Conservation (phyloP, 2,329 filamentous ascomycete species). For the Phaeosphaeriaceae sp. region DNA sequence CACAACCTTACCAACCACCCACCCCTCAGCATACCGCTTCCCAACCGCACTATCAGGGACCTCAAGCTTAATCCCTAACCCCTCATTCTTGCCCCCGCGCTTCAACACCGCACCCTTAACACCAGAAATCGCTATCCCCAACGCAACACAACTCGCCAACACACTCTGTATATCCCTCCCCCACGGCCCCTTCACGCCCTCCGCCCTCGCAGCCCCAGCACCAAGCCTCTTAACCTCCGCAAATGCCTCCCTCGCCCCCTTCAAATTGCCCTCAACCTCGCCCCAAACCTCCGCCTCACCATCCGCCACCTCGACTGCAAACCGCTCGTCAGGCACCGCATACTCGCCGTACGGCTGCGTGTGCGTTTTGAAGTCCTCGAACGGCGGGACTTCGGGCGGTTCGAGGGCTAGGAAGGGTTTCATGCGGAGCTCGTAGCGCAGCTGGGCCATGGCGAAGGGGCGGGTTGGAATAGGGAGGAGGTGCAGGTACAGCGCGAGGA, state of each 20-base stretch:
- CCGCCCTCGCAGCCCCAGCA: constrained; percentile 37
- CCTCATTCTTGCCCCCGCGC: background rate
- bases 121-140: constrained; percentile 38
- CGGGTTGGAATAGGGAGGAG: constrained; percentile 59
- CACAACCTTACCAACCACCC: constrained; percentile 53
- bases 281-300: constrained; percentile 24
- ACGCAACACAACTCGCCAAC: constrained; percentile 42
- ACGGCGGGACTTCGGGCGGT: constrained; percentile 70
- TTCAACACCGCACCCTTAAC: constrained; percentile 25
- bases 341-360: constrained; percentile 42
- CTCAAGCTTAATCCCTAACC: constrained; percentile 39
- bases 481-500: constrained; percentile 65
- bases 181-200: constrained; percentile 49
- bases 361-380: constrained; percentile 62
- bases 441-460: constrained; percentile 70
- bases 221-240: constrained; percentile 46
- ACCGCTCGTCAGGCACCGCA: constrained; percentile 9
- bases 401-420: constrained; percentile 76
- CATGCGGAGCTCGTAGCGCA: constrained; percentile 86
- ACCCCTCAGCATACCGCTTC: constrained; percentile 53
- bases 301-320: constrained; percentile 15
- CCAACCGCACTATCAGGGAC: constrained; percentile 45
- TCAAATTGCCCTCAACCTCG: constrained; percentile 36
- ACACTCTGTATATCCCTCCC: constrained; percentile 40
- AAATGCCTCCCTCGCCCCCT: constrained; percentile 45